These are phyloP conservation scores for Phytophthora boehmeriae DNA, from an alignment of 352 stramenopile genomes.

Conservation along the genomic window DNA sequence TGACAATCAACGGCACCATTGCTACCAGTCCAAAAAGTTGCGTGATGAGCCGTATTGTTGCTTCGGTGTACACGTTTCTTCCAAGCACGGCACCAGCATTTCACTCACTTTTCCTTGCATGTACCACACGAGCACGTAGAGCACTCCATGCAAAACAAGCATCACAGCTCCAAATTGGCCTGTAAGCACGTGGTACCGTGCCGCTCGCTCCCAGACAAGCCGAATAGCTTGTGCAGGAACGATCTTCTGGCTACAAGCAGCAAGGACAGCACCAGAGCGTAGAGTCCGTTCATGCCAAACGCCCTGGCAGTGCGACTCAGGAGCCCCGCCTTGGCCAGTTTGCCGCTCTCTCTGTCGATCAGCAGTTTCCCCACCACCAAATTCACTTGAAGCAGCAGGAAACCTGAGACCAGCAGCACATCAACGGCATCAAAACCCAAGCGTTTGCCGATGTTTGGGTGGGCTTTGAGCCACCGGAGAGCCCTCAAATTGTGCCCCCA, in stretches of 20 bases:
- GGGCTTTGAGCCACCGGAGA: slow-evolving; percentile 33
- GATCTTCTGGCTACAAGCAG: slow-evolving; percentile 66
- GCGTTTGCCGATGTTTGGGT: slow-evolving; percentile 23
- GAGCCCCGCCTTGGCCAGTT: slow-evolving; percentile 64
- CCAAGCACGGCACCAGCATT: slow-evolving; percentile 64
- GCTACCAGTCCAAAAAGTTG: slow-evolving; percentile 72
- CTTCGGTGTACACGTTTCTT: slow-evolving; percentile 40
- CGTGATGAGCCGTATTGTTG: slow-evolving; percentile 55
- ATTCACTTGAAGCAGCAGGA: slow-evolving; percentile 66
- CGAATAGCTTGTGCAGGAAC: slow-evolving; percentile 66
- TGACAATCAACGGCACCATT: slow-evolving; percentile 41
- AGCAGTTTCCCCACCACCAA: slow-evolving; percentile 67
- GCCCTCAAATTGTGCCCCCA: slow-evolving; percentile 18
- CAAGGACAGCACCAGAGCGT: slow-evolving; percentile 59
- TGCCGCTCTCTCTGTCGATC: slow-evolving; percentile 66
- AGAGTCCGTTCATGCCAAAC: slow-evolving; percentile 76
- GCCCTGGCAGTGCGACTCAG: slow-evolving; percentile 53
- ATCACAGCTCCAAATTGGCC: slow-evolving; percentile 56
- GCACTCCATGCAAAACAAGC: slow-evolving; percentile 52
- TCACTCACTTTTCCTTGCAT: slow-evolving; percentile 50
- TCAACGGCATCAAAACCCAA: slow-evolving; percentile 57
- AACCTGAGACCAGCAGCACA: slow-evolving; percentile 41
- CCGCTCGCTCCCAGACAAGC: slow-evolving; percentile 61
- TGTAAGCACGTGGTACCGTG: slow-evolving; percentile 66
- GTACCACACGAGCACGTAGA: slow-evolving; percentile 66